A percentile compares a stretch with the other conserved stretches of the same genome.
Evolutionary conservation across 306 rosid genomes (phyloP).

Genomic region (Carpinus fangiana): DNA sequence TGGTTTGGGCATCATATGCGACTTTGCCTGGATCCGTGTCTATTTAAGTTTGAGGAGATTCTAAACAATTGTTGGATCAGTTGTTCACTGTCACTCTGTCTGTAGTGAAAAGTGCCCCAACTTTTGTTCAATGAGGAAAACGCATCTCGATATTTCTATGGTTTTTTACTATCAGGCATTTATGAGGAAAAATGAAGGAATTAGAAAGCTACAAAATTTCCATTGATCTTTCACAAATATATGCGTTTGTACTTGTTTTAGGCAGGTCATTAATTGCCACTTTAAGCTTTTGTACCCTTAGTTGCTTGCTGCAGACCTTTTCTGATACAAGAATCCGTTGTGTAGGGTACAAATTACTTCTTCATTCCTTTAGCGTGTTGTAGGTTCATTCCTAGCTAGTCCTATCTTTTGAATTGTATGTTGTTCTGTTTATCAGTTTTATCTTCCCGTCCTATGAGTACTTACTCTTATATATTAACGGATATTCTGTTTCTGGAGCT

Average conservation of each 20-base stretch:
- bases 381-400: neutral
- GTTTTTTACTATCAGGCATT: neutral
- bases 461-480: neutral
- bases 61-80: neutral
- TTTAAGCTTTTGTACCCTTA: neutral
- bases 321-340: neutral
- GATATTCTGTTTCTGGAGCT: neutral
- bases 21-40: neutral
- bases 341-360: neutral
- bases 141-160: neutral
- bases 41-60: neutral
- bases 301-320: conserved; percentile 6
- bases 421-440: neutral
- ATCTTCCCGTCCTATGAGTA: neutral
- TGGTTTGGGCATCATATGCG: neutral
- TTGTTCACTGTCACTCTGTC: neutral
- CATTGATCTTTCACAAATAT: neutral
- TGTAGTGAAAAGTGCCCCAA: neutral
- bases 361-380: neutral
- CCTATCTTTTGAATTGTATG: neutral
- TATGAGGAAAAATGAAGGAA: neutral
- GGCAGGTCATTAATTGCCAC: neutral
- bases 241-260: neutral
- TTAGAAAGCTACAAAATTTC: neutral
- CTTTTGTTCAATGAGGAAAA: neutral